Conservation (phyloP, 352 stramenopile species). For the Phytophthora megakarya region DNA sequence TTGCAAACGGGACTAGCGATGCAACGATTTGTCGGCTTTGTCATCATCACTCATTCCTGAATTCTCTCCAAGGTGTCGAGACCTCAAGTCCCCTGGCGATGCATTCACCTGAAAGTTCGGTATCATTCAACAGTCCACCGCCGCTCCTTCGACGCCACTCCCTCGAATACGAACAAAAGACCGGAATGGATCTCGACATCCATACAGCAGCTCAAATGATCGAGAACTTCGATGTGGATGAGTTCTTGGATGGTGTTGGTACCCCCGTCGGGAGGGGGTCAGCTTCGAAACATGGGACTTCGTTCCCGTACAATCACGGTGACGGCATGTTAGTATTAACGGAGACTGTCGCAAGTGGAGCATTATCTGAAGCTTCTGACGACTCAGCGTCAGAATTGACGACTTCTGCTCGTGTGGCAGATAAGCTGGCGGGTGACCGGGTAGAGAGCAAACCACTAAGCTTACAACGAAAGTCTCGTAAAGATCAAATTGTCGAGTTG, state of each 20-base stretch:
- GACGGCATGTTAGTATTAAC: background rate
- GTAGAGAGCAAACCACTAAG: background rate
- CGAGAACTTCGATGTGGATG: constrained; percentile 12
- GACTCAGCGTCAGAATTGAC: background rate
- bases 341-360: background rate
- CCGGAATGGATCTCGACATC: constrained; percentile 4
- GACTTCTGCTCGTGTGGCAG: background rate
- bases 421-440: background rate
- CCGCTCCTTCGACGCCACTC: background rate
- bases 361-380: background rate
- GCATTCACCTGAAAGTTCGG: background rate
- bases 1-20: constrained; percentile 4
- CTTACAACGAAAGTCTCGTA: constrained; percentile 12
- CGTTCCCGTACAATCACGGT: background rate
- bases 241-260: background rate
- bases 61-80: background rate
- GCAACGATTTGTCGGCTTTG: constrained; percentile 1
- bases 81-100: background rate
- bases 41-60: constrained; percentile 19
- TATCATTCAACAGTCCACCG: background rate
- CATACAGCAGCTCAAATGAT: constrained; percentile 11
- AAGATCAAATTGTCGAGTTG: constrained; percentile 14
- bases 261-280: background rate
- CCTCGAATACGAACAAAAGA: constrained; percentile 7
- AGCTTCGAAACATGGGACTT: background rate